phyloP scores from a whole-genome alignment of 2,329 filamentous ascomycete species.

The Magnaporthiopsis incrustans region DNA sequence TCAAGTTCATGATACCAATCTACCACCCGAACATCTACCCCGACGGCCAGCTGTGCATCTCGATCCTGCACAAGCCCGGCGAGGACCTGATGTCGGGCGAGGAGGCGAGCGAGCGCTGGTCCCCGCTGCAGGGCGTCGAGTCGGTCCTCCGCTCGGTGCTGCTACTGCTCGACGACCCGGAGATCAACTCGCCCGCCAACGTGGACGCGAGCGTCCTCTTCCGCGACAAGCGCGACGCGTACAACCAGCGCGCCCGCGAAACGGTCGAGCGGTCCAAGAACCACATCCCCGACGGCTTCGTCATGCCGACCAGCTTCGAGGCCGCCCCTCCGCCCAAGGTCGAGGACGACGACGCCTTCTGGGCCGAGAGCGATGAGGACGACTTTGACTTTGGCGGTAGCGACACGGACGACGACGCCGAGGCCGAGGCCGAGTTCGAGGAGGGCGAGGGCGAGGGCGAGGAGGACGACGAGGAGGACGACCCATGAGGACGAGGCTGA shows the following conservation, averaged over 20 bases:
- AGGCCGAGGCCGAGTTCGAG: conserved; percentile 49
- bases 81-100: conserved; percentile 92
- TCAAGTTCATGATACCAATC: conserved; percentile 72
- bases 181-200: conserved; percentile 89
- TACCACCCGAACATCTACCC: conserved; percentile 92
- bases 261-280: conserved; percentile 66
- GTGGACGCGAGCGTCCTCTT: conserved; percentile 87
- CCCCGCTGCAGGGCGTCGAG: conserved; percentile 86
- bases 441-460: conserved; percentile 44
- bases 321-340: conserved; percentile 51
- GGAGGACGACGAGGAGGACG: conserved; percentile 35
- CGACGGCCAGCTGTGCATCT: conserved; percentile 89
- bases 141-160: conserved; percentile 90
- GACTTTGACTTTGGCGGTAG: conserved; percentile 67
- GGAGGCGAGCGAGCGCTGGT: conserved; percentile 84
- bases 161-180: conserved; percentile 85
- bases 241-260: conserved; percentile 60
- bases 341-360: conserved; percentile 73
- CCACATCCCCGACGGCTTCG: conserved; percentile 71
- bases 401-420: conserved; percentile 52
- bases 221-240: conserved; percentile 61
- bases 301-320: conserved; percentile 71
- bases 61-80: conserved; percentile 86
- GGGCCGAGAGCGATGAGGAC: conserved; percentile 68
- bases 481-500: conserved; percentile 1